phyloP scores from a whole-genome alignment of 768 basidiomycete species.

The Mycena kentingensis region DNA sequence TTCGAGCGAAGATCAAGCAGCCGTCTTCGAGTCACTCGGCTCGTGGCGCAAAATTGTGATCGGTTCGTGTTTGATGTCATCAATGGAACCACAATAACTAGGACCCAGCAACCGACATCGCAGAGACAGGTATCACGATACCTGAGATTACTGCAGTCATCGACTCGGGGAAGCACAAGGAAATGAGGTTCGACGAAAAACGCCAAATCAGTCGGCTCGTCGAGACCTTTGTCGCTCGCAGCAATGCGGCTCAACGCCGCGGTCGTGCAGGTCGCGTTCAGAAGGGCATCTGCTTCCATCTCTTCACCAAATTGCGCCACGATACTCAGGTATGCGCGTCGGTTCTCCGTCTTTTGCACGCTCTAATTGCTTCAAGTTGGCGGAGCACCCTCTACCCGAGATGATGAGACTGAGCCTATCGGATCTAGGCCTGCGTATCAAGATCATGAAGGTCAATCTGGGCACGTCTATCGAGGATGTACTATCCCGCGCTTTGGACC shows the following conservation, averaged over 20 bases:
- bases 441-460: conserved; percentile 89
- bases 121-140: conserved; percentile 97
- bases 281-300: conserved; percentile 88
- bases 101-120: conserved; percentile 79
- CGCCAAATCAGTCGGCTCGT: conserved; percentile 90
- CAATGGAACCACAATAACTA: conserved; percentile 2
- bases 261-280: conserved; percentile 93
- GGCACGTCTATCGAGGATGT: conserved; percentile 89
- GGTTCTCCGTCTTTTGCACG: not conserved
- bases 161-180: conserved; percentile 90
- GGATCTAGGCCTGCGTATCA: conserved; percentile 87
- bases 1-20: conserved; percentile 86
- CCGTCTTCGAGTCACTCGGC: conserved; percentile 86
- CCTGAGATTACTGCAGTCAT: conserved; percentile 97
- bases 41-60: conserved; percentile 93
- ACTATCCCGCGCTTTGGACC: conserved; percentile 84
- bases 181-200: conserved; percentile 99
- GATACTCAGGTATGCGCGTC: conserved; percentile 65
- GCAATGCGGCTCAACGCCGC: conserved; percentile 87
- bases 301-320: conserved; percentile 87
- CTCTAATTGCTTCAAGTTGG: conserved; percentile 54
- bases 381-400: conserved; percentile 89
- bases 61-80: conserved; percentile 45
- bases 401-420: conserved; percentile 93
- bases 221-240: conserved; percentile 89